Conservation (phyloP, 441 rosid species). For the Bruguiera hainesii region DNA sequence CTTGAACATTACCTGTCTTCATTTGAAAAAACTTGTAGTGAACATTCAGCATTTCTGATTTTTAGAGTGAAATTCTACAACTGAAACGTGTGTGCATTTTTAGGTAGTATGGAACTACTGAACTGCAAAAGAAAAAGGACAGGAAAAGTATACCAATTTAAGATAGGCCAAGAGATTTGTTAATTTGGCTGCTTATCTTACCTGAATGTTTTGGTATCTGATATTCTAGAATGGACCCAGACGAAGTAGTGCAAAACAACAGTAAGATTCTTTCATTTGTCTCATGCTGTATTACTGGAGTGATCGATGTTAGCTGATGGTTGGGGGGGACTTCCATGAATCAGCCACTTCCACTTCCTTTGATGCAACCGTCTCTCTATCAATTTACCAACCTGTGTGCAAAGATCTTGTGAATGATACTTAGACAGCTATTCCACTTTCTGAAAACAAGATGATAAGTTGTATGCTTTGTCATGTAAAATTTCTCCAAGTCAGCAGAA, state of each 20-base stretch:
- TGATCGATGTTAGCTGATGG: constrained; percentile 50
- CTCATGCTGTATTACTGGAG: constrained; percentile 48
- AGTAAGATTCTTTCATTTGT: constrained; percentile 37
- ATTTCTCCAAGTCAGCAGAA: too few relatives aligned
- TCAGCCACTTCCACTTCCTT: constrained; percentile 72
- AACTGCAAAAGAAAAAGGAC: neutral
- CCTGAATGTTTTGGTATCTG: constrained; percentile 43
- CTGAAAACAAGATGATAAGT: too few relatives aligned
- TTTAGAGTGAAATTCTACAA: constrained; percentile 2
- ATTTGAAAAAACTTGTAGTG: constrained; percentile 12
- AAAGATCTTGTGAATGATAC: constrained; percentile 9
- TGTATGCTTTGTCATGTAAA: too few relatives aligned
- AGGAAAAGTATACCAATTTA: neutral
- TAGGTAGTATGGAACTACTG: neutral
- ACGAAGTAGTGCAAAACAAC: constrained; percentile 45
- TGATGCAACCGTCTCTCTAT: constrained; percentile 52
- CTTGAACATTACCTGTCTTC: constrained; percentile 37
- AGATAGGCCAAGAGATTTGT: neutral
- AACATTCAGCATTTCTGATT: constrained; percentile 1
- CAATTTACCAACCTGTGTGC: constrained; percentile 47
- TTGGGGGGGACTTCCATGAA: constrained; percentile 54
- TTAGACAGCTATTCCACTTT: neutral
- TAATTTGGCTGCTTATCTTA: constrained; percentile 17
- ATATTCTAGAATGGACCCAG: constrained; percentile 51
- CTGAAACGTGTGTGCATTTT: neutral